Percentiles rank a stretch among this genome's conserved stretches.
These are phyloP conservation scores for Aspergillus fructus DNA, from an alignment of 2,329 filamentous ascomycete genomes.

Conservation along the genomic window DNA sequence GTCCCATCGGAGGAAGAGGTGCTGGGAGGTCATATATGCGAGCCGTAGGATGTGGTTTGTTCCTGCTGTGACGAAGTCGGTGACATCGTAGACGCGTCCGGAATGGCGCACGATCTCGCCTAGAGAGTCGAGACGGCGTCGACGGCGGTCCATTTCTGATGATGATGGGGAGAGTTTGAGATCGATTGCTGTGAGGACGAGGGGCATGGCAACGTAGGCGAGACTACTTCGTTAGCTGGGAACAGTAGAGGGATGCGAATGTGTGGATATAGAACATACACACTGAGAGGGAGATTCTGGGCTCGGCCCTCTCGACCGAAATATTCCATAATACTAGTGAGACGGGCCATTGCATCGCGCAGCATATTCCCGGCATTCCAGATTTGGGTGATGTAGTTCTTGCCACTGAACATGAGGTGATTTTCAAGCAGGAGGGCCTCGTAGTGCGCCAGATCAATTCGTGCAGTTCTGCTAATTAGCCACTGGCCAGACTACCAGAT, in stretches of 20 bases:
- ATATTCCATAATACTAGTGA: constrained; percentile 50
- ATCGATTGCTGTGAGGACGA: constrained; percentile 29
- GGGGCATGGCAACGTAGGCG: constrained; percentile 27
- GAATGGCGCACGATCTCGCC: constrained; percentile 26
- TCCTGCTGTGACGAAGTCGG: constrained; percentile 24
- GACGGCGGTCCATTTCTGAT: constrained; percentile 15
- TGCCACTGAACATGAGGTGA: constrained; percentile 35
- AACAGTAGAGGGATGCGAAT: neutral
- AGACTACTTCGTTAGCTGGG: constrained; percentile 15
- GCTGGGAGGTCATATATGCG: constrained; percentile 24
- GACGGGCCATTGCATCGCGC: constrained; percentile 45
- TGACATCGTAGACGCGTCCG: constrained; percentile 25
- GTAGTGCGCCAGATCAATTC: constrained; percentile 49
- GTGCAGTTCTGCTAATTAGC: constrained; percentile 37
- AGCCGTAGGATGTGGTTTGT: constrained; percentile 28
- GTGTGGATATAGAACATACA: constrained; percentile 33
- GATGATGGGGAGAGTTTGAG: constrained; percentile 25
- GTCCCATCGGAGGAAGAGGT: constrained; percentile 22
- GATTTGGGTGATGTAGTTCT: constrained; percentile 42
- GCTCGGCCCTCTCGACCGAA: constrained; percentile 48
- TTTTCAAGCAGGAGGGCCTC: constrained; percentile 46
- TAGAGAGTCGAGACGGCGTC: constrained; percentile 20
- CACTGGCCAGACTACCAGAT: neutral
- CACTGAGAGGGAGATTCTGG: constrained; percentile 50
- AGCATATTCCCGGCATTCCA: constrained; percentile 37